A percentile compares a stretch with the other conserved stretches of the same genome.
Conservation (phyloP, 169 alveolate species). For the Perkinsus olseni region DNA sequence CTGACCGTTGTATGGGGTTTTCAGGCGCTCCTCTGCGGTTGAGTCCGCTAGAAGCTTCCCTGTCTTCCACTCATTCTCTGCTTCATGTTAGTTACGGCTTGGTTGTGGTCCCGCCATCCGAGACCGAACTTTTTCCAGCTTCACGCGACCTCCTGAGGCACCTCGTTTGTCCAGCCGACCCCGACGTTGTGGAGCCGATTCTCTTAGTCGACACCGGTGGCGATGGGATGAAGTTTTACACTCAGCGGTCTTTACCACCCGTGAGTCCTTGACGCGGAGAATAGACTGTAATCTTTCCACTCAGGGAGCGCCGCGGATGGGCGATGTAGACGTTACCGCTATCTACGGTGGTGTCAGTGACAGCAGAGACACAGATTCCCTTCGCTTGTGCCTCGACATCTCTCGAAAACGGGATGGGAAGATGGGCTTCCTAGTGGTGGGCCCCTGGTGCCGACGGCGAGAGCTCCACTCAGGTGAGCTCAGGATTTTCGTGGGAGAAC, state of each 20-base stretch:
- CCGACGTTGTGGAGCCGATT: background rate
- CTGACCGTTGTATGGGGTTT: no score
- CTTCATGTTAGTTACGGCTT: background rate
- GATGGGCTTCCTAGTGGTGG: background rate
- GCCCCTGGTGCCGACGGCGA: conserved; percentile 1
- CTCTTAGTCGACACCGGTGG: background rate
- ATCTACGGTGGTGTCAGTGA: background rate
- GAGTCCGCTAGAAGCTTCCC: background rate
- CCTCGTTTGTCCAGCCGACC: background rate
- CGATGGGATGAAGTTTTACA: background rate
- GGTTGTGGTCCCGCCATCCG: background rate
- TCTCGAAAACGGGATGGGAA: background rate
- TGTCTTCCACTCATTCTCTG: background rate
- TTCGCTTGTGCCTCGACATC: background rate
- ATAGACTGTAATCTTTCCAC: background rate
- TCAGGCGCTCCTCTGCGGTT: background rate
- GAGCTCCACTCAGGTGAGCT: background rate
- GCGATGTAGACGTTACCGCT: background rate
- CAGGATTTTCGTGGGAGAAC: background rate
- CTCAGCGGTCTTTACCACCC: background rate
- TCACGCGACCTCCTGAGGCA: background rate
- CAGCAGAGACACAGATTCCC: background rate
- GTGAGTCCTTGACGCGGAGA: background rate
- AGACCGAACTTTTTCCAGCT: background rate
- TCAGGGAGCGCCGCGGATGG: background rate